Conservation (phyloP, 2,329 filamentous ascomycete species). For the Decorospora gaudefroyi region DNA sequence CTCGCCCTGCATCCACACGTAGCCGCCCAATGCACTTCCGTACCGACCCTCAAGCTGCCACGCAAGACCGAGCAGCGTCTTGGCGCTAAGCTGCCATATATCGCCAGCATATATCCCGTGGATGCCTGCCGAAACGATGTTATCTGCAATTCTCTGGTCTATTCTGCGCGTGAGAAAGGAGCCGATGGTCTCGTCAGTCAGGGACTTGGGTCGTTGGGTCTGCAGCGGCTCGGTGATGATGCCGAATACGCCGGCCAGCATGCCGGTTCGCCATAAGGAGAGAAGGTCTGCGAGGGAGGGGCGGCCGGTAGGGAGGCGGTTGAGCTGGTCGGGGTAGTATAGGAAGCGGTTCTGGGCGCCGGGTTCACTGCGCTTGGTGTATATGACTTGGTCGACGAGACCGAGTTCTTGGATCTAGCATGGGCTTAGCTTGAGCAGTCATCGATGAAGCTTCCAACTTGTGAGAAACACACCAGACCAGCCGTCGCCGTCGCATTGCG, state of each 20-base stretch:
- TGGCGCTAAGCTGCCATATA: conserved; percentile 76
- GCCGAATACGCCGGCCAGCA: conserved; percentile 57
- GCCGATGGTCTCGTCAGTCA: conserved; percentile 72
- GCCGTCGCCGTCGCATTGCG: conserved; percentile 70
- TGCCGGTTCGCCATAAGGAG: conserved; percentile 56
- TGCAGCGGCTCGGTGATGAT: conserved; percentile 47
- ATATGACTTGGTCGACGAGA: conserved; percentile 61
- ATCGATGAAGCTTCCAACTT: not conserved
- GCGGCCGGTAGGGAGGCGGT: conserved; percentile 48
- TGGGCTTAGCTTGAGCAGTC: conserved; percentile 11
- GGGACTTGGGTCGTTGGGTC: conserved; percentile 37
- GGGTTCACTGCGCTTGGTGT: conserved; percentile 56
- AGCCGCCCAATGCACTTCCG: conserved; percentile 38
- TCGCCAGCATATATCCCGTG: conserved; percentile 96
- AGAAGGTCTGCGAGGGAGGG: conserved; percentile 36
- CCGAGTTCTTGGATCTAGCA: conserved; percentile 62
- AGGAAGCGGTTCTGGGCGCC: conserved; percentile 72
- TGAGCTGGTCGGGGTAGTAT: conserved; percentile 85
- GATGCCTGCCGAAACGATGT: conserved; percentile 72
- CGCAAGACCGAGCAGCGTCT: conserved; percentile 61
- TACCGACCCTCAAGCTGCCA: conserved; percentile 56
- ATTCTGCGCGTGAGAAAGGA: conserved; percentile 64
- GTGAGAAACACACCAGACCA: conserved; percentile 63
- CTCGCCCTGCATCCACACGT: conserved; percentile 26
- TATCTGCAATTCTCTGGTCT: conserved; percentile 64